Evolutionary conservation across 2,329 filamentous ascomycete species (phyloP).

Genomic region (Aspergillus aculeatus): DNA sequence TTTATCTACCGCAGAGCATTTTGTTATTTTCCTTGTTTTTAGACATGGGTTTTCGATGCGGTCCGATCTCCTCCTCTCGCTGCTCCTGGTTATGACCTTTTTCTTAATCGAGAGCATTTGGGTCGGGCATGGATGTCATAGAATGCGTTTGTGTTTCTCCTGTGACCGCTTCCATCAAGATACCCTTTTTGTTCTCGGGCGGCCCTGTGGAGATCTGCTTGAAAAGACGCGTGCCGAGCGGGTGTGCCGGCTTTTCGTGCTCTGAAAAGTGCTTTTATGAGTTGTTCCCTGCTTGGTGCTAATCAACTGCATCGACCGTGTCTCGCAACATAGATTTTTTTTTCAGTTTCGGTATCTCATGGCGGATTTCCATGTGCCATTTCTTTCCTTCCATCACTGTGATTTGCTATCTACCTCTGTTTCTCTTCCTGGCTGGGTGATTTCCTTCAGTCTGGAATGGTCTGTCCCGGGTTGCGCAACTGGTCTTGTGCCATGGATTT

Average conservation of each 20-base stretch:
- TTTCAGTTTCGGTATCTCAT: constrained; percentile 42
- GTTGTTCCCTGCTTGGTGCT: constrained; percentile 41
- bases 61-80: constrained; percentile 32
- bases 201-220: constrained; percentile 39
- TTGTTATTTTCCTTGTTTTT: constrained; percentile 31
- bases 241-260: constrained; percentile 36
- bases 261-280: constrained; percentile 41
- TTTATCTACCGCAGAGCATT: constrained; percentile 28
- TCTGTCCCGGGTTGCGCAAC: constrained; percentile 8
- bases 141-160: constrained; percentile 51
- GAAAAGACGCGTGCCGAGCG: constrained; percentile 40
- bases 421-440: constrained; percentile 29
- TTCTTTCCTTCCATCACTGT: constrained; percentile 26
- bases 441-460: constrained; percentile 15
- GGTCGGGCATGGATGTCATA: constrained; percentile 50
- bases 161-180: constrained; percentile 47
- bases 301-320: constrained; percentile 41
- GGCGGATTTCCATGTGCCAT: constrained; percentile 32
- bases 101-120: constrained; percentile 29
- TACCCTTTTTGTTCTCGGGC: constrained; percentile 48
- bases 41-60: constrained; percentile 42
- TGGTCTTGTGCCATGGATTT: neutral
- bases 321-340: constrained; percentile 42
- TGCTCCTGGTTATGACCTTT: constrained; percentile 27
- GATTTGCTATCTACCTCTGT: constrained; percentile 20